phyloP scores from a whole-genome alignment of 2,329 filamentous ascomycete species.

The Colletotrichum graminicola region DNA sequence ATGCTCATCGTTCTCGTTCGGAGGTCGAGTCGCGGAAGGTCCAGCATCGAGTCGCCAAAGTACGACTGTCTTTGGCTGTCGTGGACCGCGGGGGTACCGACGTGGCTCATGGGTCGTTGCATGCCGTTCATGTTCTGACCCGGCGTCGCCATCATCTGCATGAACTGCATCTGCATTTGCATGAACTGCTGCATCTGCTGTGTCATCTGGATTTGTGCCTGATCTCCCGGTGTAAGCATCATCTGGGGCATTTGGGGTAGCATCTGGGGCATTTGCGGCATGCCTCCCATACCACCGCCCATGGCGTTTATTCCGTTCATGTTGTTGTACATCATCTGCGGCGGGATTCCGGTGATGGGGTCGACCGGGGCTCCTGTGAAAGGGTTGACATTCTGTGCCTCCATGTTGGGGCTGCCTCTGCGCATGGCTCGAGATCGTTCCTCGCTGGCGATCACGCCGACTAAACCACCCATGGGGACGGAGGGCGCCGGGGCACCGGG shows the following conservation, averaged over 20 bases:
- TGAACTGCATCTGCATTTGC: slow-evolving; percentile 96
- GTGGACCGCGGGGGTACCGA: slow-evolving; percentile 59
- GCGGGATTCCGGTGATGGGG: slow-evolving; percentile 62
- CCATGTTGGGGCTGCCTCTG: slow-evolving; percentile 80
- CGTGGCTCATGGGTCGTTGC: slow-evolving; percentile 52
- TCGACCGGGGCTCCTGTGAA: slow-evolving; percentile 59
- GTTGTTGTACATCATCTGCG: slow-evolving; percentile 55
- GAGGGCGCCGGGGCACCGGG: slow-evolving; percentile 52
- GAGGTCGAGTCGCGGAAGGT: slow-evolving; percentile 58
- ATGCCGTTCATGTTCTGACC: slow-evolving; percentile 50
- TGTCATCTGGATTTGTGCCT: slow-evolving; percentile 83
- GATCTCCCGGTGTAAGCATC: slow-evolving; percentile 71
- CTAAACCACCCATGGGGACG: slow-evolving; percentile 79
- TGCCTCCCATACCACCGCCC: slow-evolving; percentile 46
- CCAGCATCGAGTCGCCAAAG: slow-evolving; percentile 60
- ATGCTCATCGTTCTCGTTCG: slow-evolving; percentile 83
- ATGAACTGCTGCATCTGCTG: slow-evolving; percentile 90
- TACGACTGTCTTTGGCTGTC: slow-evolving; percentile 60
- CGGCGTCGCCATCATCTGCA: slow-evolving; percentile 79
- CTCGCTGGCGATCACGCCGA: slow-evolving; percentile 89
- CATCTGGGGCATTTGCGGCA: slow-evolving; percentile 30
- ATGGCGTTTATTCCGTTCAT: slow-evolving; percentile 45
- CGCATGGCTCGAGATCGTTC: slow-evolving; percentile 83
- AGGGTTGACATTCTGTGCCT: slow-evolving; percentile 58
- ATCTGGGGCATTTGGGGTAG: slow-evolving; percentile 52